These are phyloP conservation scores for Suillus bovinus DNA, from an alignment of 768 basidiomycete genomes.

Conservation along the genomic window DNA sequence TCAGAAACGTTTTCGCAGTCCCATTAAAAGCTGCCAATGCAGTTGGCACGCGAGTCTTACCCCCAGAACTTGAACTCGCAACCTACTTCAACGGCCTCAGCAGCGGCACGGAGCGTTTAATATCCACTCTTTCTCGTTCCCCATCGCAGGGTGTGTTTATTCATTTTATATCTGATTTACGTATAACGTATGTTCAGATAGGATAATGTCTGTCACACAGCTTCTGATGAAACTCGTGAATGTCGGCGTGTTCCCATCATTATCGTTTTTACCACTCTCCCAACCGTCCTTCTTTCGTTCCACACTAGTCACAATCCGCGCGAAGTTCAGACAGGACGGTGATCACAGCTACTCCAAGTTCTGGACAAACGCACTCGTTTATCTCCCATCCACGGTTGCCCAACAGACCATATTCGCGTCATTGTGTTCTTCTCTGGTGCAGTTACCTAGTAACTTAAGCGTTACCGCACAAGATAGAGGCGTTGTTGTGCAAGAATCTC, in stretches of 20 bases:
- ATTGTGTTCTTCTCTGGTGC: constrained; percentile 50
- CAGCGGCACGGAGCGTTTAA: constrained; percentile 50
- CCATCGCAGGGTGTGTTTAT: constrained; percentile 42
- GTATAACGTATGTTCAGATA: constrained; percentile 31
- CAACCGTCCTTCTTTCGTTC: constrained; percentile 72
- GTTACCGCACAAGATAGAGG: constrained; percentile 36
- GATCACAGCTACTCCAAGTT: constrained; percentile 43
- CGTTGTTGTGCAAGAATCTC: constrained; percentile 53
- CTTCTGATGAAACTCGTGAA: constrained; percentile 69
- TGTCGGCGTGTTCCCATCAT: constrained; percentile 62
- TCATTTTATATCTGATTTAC: constrained; percentile 5
- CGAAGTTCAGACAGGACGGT: constrained; percentile 28
- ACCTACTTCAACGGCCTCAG: constrained; percentile 56
- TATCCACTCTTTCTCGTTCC: constrained; percentile 44
- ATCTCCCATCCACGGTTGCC: constrained; percentile 49
- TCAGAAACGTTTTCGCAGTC: constrained; percentile 61
- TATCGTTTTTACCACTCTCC: constrained; percentile 49
- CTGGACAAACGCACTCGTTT: constrained; percentile 50
- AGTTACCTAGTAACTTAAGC: constrained; percentile 32
- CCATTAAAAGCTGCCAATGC: constrained; percentile 83
- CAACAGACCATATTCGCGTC: constrained; percentile 62
- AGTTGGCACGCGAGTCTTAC: constrained; percentile 45
- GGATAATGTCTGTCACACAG: constrained; percentile 46
- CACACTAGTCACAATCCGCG: constrained; percentile 49
- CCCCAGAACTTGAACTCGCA: constrained; percentile 53